Percentiles rank a stretch among this genome's conserved stretches.
These are phyloP conservation scores for Alternaria gansuensis DNA, from an alignment of 2,329 filamentous ascomycete species.

Conservation along the genomic window DNA sequence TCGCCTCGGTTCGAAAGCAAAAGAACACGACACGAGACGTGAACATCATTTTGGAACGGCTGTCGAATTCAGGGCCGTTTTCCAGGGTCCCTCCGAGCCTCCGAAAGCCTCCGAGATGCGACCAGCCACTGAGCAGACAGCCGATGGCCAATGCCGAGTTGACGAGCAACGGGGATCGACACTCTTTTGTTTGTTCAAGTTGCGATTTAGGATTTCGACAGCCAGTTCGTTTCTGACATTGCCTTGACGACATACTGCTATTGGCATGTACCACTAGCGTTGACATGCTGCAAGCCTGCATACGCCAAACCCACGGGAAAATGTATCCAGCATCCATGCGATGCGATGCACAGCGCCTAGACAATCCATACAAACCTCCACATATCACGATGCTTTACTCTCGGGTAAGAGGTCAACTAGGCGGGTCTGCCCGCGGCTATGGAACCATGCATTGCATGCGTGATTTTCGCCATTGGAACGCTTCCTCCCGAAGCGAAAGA, in stretches of 20 bases:
- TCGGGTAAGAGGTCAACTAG: slow-evolving; percentile 12
- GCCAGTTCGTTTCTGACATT: neutral
- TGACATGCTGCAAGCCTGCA: neutral
- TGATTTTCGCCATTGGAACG: slow-evolving; percentile 47
- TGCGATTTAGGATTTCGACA: neutral
- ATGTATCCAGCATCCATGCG: slow-evolving; percentile 1
- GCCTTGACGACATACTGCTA: neutral
- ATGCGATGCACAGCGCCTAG: slow-evolving; percentile 4
- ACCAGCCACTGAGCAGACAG: slow-evolving; percentile 3
- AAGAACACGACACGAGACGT: slow-evolving; percentile 5
- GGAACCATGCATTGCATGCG: slow-evolving; percentile 36
- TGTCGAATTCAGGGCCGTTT: neutral
- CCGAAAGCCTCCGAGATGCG: neutral
- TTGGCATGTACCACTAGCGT: neutral
- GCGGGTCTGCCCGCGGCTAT: slow-evolving; percentile 11
- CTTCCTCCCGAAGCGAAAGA: slow-evolving; percentile 7
- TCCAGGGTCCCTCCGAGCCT: neutral
- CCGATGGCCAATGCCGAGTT: slow-evolving; percentile 3
- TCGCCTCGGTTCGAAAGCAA: neutral
- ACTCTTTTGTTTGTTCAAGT: neutral
- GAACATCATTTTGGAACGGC: slow-evolving; percentile 6
- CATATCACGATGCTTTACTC: slow-evolving; percentile 4
- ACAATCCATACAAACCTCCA: neutral
- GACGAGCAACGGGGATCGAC: neutral
- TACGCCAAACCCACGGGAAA: slow-evolving; percentile 5